Percentiles rank a stretch among this genome's conserved stretches.
Evolutionary conservation across 148 eudicot genomes (phyloP).

Genomic region (Chenopodium album): DNA sequence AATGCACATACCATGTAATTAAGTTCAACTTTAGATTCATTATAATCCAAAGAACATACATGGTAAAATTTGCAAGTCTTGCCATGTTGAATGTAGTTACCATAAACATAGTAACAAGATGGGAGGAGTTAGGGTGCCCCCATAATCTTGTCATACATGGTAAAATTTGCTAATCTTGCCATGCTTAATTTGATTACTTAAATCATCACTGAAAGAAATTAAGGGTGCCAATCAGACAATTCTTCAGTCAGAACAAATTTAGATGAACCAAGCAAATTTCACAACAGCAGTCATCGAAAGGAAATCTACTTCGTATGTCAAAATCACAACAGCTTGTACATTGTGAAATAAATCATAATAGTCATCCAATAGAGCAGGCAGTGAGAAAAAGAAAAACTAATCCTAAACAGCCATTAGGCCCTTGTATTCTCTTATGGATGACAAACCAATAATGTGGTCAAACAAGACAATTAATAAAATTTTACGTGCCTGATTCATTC

Average conservation of each 20-base stretch:
- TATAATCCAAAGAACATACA: not conserved
- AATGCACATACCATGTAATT: not conserved
- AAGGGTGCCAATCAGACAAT: not conserved
- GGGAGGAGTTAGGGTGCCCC: not conserved
- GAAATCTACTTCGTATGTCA: not conserved
- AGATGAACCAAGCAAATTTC: not conserved
- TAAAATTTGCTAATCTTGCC: not conserved
- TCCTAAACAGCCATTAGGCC: not conserved
- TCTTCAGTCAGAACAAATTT: not conserved
- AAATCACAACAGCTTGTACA: not conserved
- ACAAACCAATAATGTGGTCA: not conserved
- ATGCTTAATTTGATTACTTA: no score
- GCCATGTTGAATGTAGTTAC: not conserved
- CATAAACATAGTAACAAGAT: not conserved
- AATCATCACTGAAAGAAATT: not conserved
- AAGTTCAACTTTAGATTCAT: not conserved
- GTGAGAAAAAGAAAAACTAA: not conserved
- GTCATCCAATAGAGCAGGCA: not conserved
- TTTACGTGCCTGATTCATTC: constrained; percentile 75
- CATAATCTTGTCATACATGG: not conserved
- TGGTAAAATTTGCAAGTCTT: not conserved
- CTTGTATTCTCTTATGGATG: not conserved
- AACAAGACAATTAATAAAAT: not conserved
- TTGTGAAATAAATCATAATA: not conserved
- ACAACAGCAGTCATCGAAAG: not conserved